A percentile compares a stretch with the other conserved stretches of the same genome.
phyloP scores from a whole-genome alignment of 148 eudicot species.

The Hydrangea macrophylla region DNA sequence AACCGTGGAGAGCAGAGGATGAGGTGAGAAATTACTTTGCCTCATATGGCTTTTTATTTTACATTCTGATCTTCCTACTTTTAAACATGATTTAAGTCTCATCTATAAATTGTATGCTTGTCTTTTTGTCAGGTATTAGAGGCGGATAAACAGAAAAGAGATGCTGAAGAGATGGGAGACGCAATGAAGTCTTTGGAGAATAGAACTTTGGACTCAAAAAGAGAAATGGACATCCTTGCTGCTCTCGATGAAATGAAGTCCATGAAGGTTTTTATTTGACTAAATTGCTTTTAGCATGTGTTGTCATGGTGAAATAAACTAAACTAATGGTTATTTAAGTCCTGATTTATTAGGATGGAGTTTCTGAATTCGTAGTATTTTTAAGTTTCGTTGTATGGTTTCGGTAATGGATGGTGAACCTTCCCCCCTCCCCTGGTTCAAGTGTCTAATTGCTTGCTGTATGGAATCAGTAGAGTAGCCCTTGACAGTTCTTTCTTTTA shows the following conservation, averaged over 20 bases:
- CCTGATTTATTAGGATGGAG: not conserved
- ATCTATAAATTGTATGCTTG: not conserved
- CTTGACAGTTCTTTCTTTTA: not conserved
- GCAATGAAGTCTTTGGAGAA: conserved; percentile 98
- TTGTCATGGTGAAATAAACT: not conserved
- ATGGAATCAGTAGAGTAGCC: not conserved
- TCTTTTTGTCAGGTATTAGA: conserved; percentile 42
- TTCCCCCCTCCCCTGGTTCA: no score
- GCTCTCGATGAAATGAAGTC: conserved; percentile 95
- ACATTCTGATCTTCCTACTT: not conserved
- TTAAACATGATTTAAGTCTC: not conserved
- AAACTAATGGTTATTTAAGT: not conserved
- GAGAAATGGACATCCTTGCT: conserved; percentile 95
- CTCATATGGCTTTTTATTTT: not conserved
- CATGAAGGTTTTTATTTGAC: conserved; percentile 56
- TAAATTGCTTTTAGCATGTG: not conserved
- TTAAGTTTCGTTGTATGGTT: not conserved
- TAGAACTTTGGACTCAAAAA: conserved; percentile 78
- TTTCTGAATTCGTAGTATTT: not conserved
- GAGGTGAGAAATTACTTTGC: conserved; percentile 43
- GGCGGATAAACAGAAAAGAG: conserved; percentile 64
- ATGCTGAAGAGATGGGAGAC: conserved; percentile 93
- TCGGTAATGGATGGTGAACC: not conserved
- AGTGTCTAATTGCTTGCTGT: not conserved
- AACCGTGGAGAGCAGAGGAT: conserved; percentile 91